These are phyloP conservation scores for Aspergillus caelatus DNA, from an alignment of 2,329 filamentous ascomycete species.

Conservation along the genomic window DNA sequence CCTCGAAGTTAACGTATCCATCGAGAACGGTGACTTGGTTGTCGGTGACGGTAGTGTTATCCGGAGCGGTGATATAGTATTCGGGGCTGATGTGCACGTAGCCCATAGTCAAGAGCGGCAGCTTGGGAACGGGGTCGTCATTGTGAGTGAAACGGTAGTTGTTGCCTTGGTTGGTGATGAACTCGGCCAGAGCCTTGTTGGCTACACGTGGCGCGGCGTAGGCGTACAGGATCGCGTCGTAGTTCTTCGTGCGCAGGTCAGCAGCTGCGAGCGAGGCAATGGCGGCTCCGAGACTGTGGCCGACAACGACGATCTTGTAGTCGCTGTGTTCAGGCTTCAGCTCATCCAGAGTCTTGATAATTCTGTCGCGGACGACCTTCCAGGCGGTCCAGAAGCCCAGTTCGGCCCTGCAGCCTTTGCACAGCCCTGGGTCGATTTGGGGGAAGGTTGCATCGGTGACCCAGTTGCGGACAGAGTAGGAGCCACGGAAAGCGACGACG, in stretches of 20 bases:
- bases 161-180: slow-evolving; percentile 57
- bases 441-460: slow-evolving; percentile 29
- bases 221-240: slow-evolving; percentile 61
- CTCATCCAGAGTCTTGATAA: slow-evolving; percentile 40
- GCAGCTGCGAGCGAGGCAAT: slow-evolving; percentile 64
- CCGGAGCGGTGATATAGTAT: slow-evolving; percentile 59
- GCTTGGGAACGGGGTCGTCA: slow-evolving; percentile 67
- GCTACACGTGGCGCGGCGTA: slow-evolving; percentile 70
- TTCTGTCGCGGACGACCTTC: slow-evolving; percentile 35
- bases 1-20: slow-evolving; percentile 26
- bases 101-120: slow-evolving; percentile 63
- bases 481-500: slow-evolving; percentile 42
- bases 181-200: slow-evolving; percentile 58
- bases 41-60: slow-evolving; percentile 23
- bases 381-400: slow-evolving; percentile 54
- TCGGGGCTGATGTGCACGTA: slow-evolving; percentile 72
- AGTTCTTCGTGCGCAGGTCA: slow-evolving; percentile 55
- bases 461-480: slow-evolving; percentile 37
- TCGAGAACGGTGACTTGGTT: slow-evolving; percentile 26
- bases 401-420: slow-evolving; percentile 45
- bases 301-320: slow-evolving; percentile 53
- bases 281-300: slow-evolving; percentile 70
- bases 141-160: slow-evolving; percentile 68
- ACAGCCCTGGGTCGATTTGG: slow-evolving; percentile 41
- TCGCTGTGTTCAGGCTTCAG: slow-evolving; percentile 23